Evolutionary conservation across 768 basidiomycete species (phyloP).

Genomic region (Clavaria fumosa): DNA sequence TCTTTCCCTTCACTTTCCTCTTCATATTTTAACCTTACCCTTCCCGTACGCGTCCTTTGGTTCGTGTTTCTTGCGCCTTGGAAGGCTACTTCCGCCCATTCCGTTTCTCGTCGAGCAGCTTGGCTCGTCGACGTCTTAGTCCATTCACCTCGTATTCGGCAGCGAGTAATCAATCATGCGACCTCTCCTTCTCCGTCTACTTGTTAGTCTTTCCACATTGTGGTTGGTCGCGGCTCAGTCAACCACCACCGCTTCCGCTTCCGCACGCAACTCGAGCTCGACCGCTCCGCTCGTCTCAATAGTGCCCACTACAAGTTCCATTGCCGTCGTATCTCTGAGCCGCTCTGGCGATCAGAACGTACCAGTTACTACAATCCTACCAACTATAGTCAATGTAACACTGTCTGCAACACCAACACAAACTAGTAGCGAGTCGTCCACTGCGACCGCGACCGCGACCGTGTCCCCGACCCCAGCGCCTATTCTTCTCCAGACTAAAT

Average conservation of each 20-base stretch:
- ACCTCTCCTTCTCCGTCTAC: slow-evolving; percentile 9
- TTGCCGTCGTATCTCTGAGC: slow-evolving; percentile 32
- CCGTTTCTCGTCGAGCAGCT: slow-evolving; percentile 6
- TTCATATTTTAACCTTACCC: no score
- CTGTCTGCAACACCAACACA: slow-evolving; percentile 35
- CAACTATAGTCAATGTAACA: slow-evolving; percentile 50
- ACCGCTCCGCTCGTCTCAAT: slow-evolving; percentile 26
- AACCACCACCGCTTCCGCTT: slow-evolving; percentile 10
- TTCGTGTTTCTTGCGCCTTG: no score
- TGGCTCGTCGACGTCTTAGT: slow-evolving; percentile 13
- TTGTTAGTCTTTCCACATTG: slow-evolving; percentile 9
- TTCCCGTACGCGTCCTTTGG: no score
- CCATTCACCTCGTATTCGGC: slow-evolving; percentile 9
- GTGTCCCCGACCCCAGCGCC: slow-evolving; percentile 29
- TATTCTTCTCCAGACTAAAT: slow-evolving; percentile 40
- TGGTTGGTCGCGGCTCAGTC: slow-evolving; percentile 24
- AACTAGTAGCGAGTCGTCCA: slow-evolving; percentile 25
- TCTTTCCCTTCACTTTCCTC: no score
- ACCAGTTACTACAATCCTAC: slow-evolving; percentile 36
- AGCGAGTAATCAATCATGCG: background rate
- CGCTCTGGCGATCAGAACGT: slow-evolving; percentile 33
- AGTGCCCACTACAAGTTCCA: slow-evolving; percentile 38
- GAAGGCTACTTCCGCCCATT: no score
- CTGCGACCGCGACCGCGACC: no score
- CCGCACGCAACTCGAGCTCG: slow-evolving; percentile 16